Evolutionary conservation across 2,329 filamentous ascomycete genomes (phyloP).

Genomic region (Gyromitra esculenta): DNA sequence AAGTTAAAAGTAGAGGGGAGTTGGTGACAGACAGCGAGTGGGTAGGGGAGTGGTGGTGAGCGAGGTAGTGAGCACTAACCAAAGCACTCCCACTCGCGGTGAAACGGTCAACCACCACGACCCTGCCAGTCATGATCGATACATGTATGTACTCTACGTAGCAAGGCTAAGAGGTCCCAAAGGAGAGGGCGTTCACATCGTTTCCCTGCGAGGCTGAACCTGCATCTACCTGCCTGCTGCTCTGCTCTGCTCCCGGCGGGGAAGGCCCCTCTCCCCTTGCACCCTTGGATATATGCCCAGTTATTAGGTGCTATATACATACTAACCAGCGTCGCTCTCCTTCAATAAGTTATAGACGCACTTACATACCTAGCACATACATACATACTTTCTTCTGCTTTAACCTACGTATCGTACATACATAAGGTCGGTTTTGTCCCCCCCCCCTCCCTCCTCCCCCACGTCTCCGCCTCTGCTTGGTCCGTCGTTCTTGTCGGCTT

Average conservation of each 20-base stretch:
- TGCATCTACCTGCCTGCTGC: slow-evolving; percentile 49
- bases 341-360: slow-evolving; percentile 48
- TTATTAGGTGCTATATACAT: slow-evolving; percentile 49
- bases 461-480: slow-evolving; percentile 52
- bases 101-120: slow-evolving; percentile 46
- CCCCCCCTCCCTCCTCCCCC: slow-evolving; percentile 44
- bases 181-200: slow-evolving; percentile 44
- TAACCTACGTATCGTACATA: slow-evolving; percentile 50
- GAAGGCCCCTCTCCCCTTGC: slow-evolving; percentile 38
- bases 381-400: slow-evolving; percentile 35
- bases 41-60: background rate
- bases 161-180: slow-evolving; percentile 50
- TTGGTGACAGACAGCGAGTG: slow-evolving; percentile 8
- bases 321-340: slow-evolving; percentile 31
- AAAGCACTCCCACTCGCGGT: slow-evolving; percentile 40
- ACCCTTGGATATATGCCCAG: slow-evolving; percentile 43
- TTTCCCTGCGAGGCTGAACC: slow-evolving; percentile 53
- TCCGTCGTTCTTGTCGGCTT: slow-evolving; percentile 52
- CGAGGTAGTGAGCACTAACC: slow-evolving; percentile 35
- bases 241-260: slow-evolving; percentile 43
- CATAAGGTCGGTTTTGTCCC: slow-evolving; percentile 54
- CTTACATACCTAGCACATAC: slow-evolving; percentile 46
- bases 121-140: slow-evolving; percentile 43
- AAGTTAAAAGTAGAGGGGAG: slow-evolving; percentile 33
- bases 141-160: slow-evolving; percentile 42